Evolutionary conservation across 176 grass and related monocot genomes (phyloP), one percentile per base, ranked within the genome.

Genomic region (Aegilops tauschii): DNA sequence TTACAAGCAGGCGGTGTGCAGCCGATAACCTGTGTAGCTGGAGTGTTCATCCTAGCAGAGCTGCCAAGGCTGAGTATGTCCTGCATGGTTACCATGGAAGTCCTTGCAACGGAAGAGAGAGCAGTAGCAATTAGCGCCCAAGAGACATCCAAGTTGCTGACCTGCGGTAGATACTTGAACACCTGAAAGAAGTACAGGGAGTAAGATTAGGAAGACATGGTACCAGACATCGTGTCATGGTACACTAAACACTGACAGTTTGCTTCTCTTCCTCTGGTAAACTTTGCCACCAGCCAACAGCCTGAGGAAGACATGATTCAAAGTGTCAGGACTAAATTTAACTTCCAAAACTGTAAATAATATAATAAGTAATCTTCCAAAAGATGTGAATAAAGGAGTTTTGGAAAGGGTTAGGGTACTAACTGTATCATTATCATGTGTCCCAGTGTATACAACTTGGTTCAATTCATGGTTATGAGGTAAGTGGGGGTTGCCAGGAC

Each of bases 361-460:
- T 18, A 25, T 25, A 25, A 25, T 25, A 25, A 25, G 50, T 7
- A 78, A 2, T 56, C 14, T 13, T 71, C 9, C 50, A n/a, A 42
- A 77, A 35, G 20, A 29, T 47, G 61, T 56, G 31, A 45, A 73
- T 28, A 16, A 17, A 35, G 4, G 45, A 64, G 25, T n/a, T 20
- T 16, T 47, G 28, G 39, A 73, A 11, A 76, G 58, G 83, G 12
- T 44, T 78, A 4, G 67, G 18, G 25, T 74, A 87, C 89, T 89
- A 73, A 98, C 96, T 36, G 96, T 98, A 71, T 98, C 93, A 69
- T 98, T 98, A 75, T 98, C 96, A 86, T 98, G 96, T 56, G 96
- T 98, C 87, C 96, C 96, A 67, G 96, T 98, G 66, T 98, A 98
- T 61, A 95, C 96, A 77, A 98, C 93, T 95, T 98, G 96, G 79